Percentiles rank a stretch among this genome's conserved stretches.
Conservation (phyloP, 2,329 filamentous ascomycete species). For the Neoarthrinium moseri region DNA sequence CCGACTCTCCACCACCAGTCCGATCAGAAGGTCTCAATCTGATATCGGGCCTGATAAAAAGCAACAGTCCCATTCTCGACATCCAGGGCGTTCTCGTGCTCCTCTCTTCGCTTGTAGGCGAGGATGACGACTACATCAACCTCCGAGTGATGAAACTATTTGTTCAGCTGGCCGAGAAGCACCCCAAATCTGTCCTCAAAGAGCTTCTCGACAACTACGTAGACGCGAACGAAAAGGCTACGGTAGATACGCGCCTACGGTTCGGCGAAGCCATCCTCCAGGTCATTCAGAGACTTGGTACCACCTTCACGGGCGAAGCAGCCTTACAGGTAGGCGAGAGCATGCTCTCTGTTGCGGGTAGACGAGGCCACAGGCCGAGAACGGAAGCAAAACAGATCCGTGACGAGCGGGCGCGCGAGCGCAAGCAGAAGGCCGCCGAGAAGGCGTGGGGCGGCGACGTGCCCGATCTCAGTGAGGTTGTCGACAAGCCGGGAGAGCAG, state of each 20-base stretch:
- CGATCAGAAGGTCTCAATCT: slow-evolving; percentile 64
- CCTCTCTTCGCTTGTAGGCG: slow-evolving; percentile 62
- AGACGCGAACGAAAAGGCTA: slow-evolving; percentile 57
- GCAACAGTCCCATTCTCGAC: slow-evolving; percentile 59
- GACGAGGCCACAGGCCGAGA: slow-evolving; percentile 60
- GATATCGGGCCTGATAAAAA: slow-evolving; percentile 54
- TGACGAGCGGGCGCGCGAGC: slow-evolving; percentile 45
- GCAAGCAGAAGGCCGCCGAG: slow-evolving; percentile 49
- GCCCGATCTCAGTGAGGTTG: slow-evolving; percentile 41
- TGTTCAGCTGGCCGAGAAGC: slow-evolving; percentile 57
- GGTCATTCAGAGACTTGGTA: slow-evolving; percentile 60
- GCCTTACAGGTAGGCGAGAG: slow-evolving; percentile 54
- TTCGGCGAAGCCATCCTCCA: slow-evolving; percentile 68
- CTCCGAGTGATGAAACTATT: slow-evolving; percentile 66
- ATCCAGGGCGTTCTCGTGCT: slow-evolving; percentile 64
- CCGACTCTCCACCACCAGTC: slow-evolving; percentile 65
- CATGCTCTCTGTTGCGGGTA: slow-evolving; percentile 62
- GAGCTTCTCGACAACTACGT: slow-evolving; percentile 68
- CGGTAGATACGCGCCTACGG: slow-evolving; percentile 63
- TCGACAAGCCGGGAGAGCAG: slow-evolving; percentile 3
- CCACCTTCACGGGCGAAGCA: slow-evolving; percentile 52
- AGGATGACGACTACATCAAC: slow-evolving; percentile 71
- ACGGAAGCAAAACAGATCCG: slow-evolving; percentile 55
- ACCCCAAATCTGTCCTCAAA: slow-evolving; percentile 59
- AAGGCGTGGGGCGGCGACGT: slow-evolving; percentile 56